phyloP scores from a whole-genome alignment of 2,329 filamentous ascomycete species.

The Arthroderma uncinatum region DNA sequence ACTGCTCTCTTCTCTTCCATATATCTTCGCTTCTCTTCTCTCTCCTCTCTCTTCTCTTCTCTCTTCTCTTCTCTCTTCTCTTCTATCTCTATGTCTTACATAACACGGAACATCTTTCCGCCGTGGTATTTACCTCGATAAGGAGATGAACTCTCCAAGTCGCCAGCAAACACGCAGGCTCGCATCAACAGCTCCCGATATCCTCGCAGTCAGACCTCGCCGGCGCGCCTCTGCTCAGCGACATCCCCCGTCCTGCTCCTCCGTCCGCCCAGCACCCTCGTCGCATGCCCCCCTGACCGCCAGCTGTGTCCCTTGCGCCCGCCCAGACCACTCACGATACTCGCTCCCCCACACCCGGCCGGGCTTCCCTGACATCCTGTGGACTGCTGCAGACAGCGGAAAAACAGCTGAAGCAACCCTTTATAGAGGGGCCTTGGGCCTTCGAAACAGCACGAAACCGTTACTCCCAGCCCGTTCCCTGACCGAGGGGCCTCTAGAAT shows the following conservation, averaged over 20 bases:
- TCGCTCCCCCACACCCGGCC: neutral
- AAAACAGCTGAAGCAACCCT: neutral
- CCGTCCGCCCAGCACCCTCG: no score
- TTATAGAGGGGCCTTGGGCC: neutral
- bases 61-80: neutral
- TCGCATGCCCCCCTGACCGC: neutral
- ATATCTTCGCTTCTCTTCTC: no score
- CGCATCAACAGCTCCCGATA: neutral
- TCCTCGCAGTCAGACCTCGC: no score
- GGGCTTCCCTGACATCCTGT: neutral
- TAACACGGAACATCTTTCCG: neutral
- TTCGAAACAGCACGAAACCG: neutral
- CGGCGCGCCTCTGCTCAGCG: no score
- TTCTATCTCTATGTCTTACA: neutral
- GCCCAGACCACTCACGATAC: neutral
- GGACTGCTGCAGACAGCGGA: neutral
- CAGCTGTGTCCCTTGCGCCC: neutral
- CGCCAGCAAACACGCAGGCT: neutral
- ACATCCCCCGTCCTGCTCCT: no score
- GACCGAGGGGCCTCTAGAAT: constrained; percentile 35
- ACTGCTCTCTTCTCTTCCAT: no score
- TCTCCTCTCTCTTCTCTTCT: no score
- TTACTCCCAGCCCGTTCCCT: neutral
- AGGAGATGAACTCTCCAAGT: neutral
- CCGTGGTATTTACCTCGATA: neutral